Evolutionary conservation across 1,284 basidiomycete genomes (phyloP).

Genomic region (Tremellales sp.): DNA sequence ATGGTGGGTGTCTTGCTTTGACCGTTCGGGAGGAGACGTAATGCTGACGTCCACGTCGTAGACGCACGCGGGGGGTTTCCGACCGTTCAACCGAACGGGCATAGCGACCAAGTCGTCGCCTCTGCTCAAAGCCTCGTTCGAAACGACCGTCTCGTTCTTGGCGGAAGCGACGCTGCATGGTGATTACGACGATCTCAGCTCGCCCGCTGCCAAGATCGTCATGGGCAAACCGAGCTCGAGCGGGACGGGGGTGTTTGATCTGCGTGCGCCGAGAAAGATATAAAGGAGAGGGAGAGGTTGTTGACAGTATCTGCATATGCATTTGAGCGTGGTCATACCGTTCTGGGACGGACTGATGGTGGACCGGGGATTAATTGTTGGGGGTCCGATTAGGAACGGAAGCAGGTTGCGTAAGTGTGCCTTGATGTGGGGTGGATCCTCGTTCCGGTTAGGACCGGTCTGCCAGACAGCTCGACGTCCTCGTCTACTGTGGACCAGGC

Average conservation of each 20-base stretch:
- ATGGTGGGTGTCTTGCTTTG: conserved; percentile 63
- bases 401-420: too few species aligned
- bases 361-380: too few species aligned
- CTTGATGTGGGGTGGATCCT: too few species aligned
- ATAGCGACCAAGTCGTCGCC: conserved; percentile 88
- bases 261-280: conserved; percentile 37
- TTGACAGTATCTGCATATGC: too few species aligned
- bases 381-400: too few species aligned
- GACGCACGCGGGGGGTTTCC: conserved; percentile 97
- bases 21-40: background rate
- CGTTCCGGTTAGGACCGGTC: too few species aligned
- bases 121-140: conserved; percentile 93
- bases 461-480: too few species aligned
- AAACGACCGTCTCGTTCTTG: conserved; percentile 94
- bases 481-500: too few species aligned
- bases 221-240: conserved; percentile 75
- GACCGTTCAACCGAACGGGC: conserved; percentile 95
- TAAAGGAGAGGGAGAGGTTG: too few species aligned
- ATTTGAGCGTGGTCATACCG: too few species aligned
- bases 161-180: conserved; percentile 91
- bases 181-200: conserved; percentile 87
- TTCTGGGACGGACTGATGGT: too few species aligned
- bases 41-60: conserved; percentile 40
- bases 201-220: conserved; percentile 81
- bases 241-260: conserved; percentile 85